A percentile compares a stretch with the other conserved stretches of the same genome.
Evolutionary conservation across 2,329 filamentous ascomycete genomes (phyloP).

Genomic region (Tolypocladium ophioglossoides): DNA sequence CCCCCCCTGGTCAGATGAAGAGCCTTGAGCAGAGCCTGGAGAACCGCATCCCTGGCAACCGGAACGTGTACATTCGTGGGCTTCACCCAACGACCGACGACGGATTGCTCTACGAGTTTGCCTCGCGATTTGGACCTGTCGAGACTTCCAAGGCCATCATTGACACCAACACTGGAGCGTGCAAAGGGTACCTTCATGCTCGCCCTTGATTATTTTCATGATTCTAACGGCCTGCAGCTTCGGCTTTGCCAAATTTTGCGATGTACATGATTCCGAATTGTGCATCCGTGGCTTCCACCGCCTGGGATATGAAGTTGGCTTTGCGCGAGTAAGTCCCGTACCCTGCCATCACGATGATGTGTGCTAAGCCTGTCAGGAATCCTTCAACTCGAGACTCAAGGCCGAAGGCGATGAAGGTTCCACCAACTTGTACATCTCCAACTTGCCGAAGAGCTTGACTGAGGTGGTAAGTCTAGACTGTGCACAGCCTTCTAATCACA

Average conservation of each 20-base stretch:
- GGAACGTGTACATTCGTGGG: conserved; percentile 96
- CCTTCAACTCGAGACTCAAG: conserved; percentile 96
- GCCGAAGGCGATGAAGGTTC: conserved; percentile 82
- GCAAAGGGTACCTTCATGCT: conserved; percentile 65
- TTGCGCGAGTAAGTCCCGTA: conserved; percentile 61
- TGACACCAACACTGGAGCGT: conserved; percentile 82
- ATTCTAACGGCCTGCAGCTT: conserved; percentile 49
- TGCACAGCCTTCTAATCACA: too few species aligned
- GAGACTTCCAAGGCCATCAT: conserved; percentile 98
- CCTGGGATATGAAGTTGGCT: conserved; percentile 93
- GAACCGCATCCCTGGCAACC: conserved; percentile 83
- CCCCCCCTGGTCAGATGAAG: conserved; percentile 75
- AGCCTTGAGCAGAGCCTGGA: conserved; percentile 89
- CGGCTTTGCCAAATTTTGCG: conserved; percentile 92
- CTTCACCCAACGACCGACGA: conserved; percentile 93
- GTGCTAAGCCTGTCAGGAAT: conserved; percentile 51
- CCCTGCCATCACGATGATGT: conserved; percentile 12
- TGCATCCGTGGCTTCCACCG: conserved; percentile 94
- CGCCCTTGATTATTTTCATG: not conserved
- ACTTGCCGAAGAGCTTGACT: conserved; percentile 83
- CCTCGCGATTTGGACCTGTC: conserved; percentile 81
- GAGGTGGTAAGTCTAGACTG: conserved; percentile 57
- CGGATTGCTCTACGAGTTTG: conserved; percentile 72
- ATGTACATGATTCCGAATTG: conserved; percentile 79
- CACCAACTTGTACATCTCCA: conserved; percentile 96